A percentile compares a stretch with the other conserved stretches of the same genome.
These are phyloP conservation scores for Linnemannia schmuckeri DNA, from an alignment of 192 early-diverging fungal species.

Conservation along the genomic window DNA sequence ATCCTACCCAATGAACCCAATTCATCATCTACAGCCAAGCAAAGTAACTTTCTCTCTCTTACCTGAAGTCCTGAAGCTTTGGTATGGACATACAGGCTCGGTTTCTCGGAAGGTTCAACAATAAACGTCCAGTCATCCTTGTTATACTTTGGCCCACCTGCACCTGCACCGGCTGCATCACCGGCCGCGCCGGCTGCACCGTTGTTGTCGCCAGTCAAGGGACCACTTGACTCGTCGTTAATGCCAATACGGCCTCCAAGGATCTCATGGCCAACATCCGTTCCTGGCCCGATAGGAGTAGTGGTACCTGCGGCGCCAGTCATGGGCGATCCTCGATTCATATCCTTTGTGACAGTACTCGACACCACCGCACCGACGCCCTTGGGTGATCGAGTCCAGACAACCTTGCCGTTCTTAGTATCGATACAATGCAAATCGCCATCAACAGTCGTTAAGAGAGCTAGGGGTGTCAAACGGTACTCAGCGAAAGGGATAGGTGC, in stretches of 20 bases:
- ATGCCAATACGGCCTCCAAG: neutral
- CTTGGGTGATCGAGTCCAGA: conserved; percentile 74
- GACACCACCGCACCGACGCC: conserved; percentile 63
- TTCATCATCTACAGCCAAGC: neutral
- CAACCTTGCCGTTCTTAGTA: conserved; percentile 61
- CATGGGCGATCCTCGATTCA: neutral
- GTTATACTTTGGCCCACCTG: conserved; percentile 6
- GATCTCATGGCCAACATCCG: neutral
- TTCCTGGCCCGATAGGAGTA: neutral
- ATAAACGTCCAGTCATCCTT: conserved; percentile 72
- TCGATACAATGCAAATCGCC: conserved; percentile 79
- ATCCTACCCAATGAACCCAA: neutral
- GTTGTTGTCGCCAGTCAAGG: conserved; percentile 8
- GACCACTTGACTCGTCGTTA: neutral
- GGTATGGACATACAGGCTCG: conserved; percentile 73
- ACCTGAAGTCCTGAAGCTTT: conserved; percentile 70
- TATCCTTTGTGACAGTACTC: conserved; percentile 37
- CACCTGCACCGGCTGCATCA: conserved; percentile 7
- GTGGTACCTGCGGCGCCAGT: neutral
- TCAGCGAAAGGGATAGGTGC: conserved; percentile 3
- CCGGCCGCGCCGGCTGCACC: conserved; percentile 21
- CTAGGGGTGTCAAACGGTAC: conserved; percentile 37
- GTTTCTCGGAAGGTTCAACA: conserved; percentile 79
- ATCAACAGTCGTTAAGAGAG: conserved; percentile 82
- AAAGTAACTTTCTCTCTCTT: conserved; percentile 12